Evolutionary conservation across 2,329 filamentous ascomycete genomes (phyloP), one percentile per base, ranked within the genome.

Genomic region (Colletotrichum euphorbiae): DNA sequence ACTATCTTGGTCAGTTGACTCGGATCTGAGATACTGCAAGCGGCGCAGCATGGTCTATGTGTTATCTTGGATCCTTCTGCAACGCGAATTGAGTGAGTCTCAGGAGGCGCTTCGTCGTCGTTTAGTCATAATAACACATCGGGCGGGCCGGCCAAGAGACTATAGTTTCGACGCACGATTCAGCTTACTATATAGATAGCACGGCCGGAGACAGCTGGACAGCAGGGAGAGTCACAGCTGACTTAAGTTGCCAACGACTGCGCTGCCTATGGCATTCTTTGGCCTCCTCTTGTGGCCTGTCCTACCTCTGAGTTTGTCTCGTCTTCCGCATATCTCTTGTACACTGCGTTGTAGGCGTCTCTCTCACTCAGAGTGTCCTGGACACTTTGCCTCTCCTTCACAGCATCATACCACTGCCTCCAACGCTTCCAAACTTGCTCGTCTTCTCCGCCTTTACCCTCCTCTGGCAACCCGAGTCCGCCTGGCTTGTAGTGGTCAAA

Each of bases 401-500:
- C 80, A 0, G 89, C 91, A 62, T 82, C 81, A 33, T 85, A 78
- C 90, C 91, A 95, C 59, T 75, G 82, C 72, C 84, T 81, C 88
- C 90, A 94, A 54, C 91, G 81, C 46, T 73, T 77, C 92, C 91
- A 94, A 2, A 84, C 75, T 40, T 76, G 76, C 59, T 88, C 87
- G 42, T 91, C 86, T 11, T 82, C 57, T 70, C 78, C 72, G 11
- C 66, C 72, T 15, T 73, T 59, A 3, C 70, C 70, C 38, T 74
- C 57, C 0, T 62, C 66, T 2, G 84, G 82, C 24, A 88, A 79
- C 0, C 82, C 83, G 2, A 83, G 71, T 0, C 87, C 86, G 0
- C 85, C 85, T 0, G 79, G 74, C 74, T 94, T 94, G 75, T 91
- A 94, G 70, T 93, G 85, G 72, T 94, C 91, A 71, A 94, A 90